phyloP scores from a whole-genome alignment of 2,329 filamentous ascomycete genomes.

The Fusarium foetens region DNA sequence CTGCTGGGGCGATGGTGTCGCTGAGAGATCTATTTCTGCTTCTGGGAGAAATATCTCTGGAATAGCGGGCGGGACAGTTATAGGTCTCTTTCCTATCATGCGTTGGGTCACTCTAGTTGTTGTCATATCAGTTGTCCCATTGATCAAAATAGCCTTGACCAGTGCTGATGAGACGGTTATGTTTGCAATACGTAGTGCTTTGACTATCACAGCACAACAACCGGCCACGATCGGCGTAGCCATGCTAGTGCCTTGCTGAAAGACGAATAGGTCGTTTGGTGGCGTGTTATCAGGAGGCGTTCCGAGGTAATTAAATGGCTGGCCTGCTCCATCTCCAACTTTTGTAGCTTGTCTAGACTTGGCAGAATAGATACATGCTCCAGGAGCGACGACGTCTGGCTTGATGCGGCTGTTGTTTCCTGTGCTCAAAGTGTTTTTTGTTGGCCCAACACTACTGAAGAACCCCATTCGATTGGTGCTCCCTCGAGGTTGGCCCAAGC shows the following conservation, averaged over 20 bases:
- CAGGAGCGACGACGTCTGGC: not conserved
- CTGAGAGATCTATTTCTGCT: not conserved
- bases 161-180: not conserved
- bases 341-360: not conserved
- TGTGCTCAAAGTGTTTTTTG: not conserved
- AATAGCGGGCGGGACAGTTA: not conserved
- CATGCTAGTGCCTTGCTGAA: not conserved
- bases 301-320: not conserved
- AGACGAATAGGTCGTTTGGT: not conserved
- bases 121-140: not conserved
- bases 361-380: not conserved
- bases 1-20: not conserved
- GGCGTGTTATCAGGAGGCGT: not conserved
- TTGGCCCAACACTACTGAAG: too few relatives aligned
- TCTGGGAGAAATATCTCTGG: not conserved
- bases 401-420: not conserved
- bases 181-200: not conserved
- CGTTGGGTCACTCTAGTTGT: not conserved
- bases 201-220: not conserved
- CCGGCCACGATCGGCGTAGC: not conserved
- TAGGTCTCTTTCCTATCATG: not conserved
- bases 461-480: too few relatives aligned
- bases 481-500: too few relatives aligned
- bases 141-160: not conserved
- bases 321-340: not conserved